These are phyloP conservation scores for Umbelopsis isabellina DNA, from an alignment of 192 early-diverging fungal species.

Conservation along the genomic window DNA sequence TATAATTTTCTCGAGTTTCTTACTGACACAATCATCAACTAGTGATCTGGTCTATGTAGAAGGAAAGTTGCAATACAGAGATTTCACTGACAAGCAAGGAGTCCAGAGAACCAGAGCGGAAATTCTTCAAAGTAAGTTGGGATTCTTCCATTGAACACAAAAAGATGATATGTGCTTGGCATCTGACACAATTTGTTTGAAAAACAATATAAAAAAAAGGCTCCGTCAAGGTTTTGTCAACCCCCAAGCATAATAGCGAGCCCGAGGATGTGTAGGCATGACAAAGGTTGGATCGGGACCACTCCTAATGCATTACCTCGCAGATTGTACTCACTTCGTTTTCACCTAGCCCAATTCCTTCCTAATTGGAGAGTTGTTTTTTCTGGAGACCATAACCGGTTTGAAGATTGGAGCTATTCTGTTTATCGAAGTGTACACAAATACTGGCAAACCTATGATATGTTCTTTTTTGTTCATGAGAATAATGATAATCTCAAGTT, in stretches of 20 bases:
- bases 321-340: neutral
- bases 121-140: constrained; percentile 48
- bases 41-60: constrained; percentile 68
- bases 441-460: constrained; percentile 13
- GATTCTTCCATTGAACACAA: neutral
- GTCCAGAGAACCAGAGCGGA: constrained; percentile 54
- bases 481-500: neutral
- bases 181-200: neutral
- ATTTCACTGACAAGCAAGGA: constrained; percentile 67
- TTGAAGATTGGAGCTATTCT: neutral
- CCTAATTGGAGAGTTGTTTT: neutral
- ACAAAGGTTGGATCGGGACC: constrained; percentile 13
- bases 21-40: neutral
- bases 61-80: constrained; percentile 63
- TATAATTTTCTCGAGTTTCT: neutral
- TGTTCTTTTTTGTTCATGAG: neutral
- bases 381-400: constrained; percentile 5
- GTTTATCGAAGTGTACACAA: constrained; percentile 9
- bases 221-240: constrained; percentile 21
- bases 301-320: neutral
- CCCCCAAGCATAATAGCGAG: constrained; percentile 12
- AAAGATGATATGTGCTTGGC: neutral
- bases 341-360: constrained; percentile 10
- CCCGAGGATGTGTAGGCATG: neutral
- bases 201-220: neutral